Percentiles rank a stretch among this genome's conserved stretches.
Conservation (phyloP, 371 early-diverging fungal genomes). For the Lichtheimia corymbifera region DNA sequence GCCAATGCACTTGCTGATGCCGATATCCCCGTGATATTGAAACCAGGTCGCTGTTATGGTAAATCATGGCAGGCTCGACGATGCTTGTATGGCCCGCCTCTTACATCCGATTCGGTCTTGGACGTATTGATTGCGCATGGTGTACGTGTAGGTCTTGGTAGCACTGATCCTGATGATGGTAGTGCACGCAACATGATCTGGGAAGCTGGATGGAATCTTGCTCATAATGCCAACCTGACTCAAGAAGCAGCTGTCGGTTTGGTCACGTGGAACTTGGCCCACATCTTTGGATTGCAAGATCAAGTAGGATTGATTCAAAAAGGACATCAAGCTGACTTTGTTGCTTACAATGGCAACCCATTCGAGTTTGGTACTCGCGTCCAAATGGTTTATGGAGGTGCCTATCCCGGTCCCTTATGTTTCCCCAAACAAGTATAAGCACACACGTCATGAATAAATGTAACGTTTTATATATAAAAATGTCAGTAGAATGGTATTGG, state of each 20-base stretch:
- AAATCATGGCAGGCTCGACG: conserved; percentile 63
- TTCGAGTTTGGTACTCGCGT: conserved; percentile 59
- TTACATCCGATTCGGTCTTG: conserved; percentile 53
- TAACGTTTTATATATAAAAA: too few relatives aligned
- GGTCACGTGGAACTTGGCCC: conserved; percentile 74
- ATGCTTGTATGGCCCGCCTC: conserved; percentile 61
- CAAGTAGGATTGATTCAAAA: conserved; percentile 20
- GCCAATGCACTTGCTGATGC: conserved; percentile 57
- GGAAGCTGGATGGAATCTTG: conserved; percentile 66
- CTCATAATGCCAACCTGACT: conserved; percentile 31
- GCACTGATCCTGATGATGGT: conserved; percentile 55
- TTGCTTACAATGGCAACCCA: conserved; percentile 54
- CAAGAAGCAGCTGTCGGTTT: conserved; percentile 68
- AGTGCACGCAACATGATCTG: conserved; percentile 69
- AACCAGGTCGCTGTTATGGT: conserved; percentile 73
- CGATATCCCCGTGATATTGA: conserved; percentile 64
- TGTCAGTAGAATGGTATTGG: too few relatives aligned
- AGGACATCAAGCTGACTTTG: conserved; percentile 39
- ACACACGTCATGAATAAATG: too few relatives aligned
- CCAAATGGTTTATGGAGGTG: conserved; percentile 52
- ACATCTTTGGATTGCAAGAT: conserved; percentile 46
- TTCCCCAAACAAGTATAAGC: conserved; percentile 28
- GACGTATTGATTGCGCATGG: conserved; percentile 59
- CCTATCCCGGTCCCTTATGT: conserved; percentile 41
- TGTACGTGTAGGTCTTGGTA: conserved; percentile 67